Evolutionary conservation across 148 eudicot species (phyloP), one percentile per base, ranked within the genome.

Genomic region (Silene conica): DNA sequence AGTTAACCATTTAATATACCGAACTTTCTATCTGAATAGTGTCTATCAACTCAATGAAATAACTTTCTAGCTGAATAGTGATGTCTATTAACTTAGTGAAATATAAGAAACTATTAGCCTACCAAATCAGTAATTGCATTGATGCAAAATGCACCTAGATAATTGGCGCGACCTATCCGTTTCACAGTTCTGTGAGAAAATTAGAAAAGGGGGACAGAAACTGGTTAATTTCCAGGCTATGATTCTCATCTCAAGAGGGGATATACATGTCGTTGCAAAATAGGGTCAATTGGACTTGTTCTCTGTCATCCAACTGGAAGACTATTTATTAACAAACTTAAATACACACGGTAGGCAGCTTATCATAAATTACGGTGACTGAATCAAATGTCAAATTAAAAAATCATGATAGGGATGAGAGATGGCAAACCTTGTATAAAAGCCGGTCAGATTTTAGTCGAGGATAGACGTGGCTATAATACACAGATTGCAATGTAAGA

Each of bases 401-500:
- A 4, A 22, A 23, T 9, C 31, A 73, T 20, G 31, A 68, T 15
- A 28, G 9, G 74, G 73, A 46, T 71, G 57, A 38, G 0, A 26
- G 67, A 76, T 70, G 60, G 69, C 76, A 31, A 76, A 90, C 96
- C 86, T 87, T 82, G 59, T 58, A 77, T 67, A 67, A 11, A 63
- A 78, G 80, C 77, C 78, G 78, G 46, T 78, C 85, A 70, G 80
- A 79, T 77, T 81, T 86, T 71, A 78, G 72, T 67, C 83, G 85
- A 72, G 73, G 87, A 73, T 80, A 87, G 55, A 91, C 81, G 82
- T 86, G 76, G 72, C 84, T 82, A 63, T 92, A 89, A 83, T 89
- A 92, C 34, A 87, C 65, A 8, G 92, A 67, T 74, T 91, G 97
- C 58, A 80, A 48, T 65, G 85, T 63, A 71, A 91, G 88, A 77